Evolutionary conservation across 305 asterid genomes (phyloP), one percentile per base, ranked within the genome.

Genomic region (Fraxinus nigra): DNA sequence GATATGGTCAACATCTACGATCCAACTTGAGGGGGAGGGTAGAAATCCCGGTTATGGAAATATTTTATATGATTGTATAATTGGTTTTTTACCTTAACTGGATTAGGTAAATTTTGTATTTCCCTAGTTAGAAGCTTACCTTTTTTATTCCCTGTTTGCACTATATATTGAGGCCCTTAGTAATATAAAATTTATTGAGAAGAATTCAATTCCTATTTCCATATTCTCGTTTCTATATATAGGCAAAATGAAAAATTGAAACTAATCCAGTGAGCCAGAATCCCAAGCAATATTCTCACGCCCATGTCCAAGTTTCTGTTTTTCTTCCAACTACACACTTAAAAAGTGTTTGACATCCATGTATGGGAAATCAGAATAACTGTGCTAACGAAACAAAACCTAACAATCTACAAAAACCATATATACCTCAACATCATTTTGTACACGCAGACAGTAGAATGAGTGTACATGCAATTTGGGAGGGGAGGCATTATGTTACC

Each of bases 401-500:
- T 22, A 24, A 63, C 32, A 63, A 63, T 63, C 63, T 35, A 69
- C 18, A 30, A 28, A 7, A 8, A 67, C 32, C 37, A 35, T 20
- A 69, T 24, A 16, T 73, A 26, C 24, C 34, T 34, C 9, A 54
- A 18, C 35, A 40, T 38, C 65, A 54, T 24, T n/a, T 56, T 63
- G 72, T 22, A 24, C 33, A 63, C 33, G 11, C 33, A 22, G 33
- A 63, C 33, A 80, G 75, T 46, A 9, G 43, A 13, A 80, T 20
- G 76, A 65, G 7, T 10, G 56, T 67, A 78, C 79, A 72, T 6
- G 72, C 11, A 78, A 77, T 46, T 37, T 7, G 7, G 33, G 0
- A 18, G 67, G 54, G 11, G 37, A 65, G 22, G 22, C 28, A 54
- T 48, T 78, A 3, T 43, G 75, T 79, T 89, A 93, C 98, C 93